These are phyloP conservation scores for Crassisporium funariophilum DNA, from an alignment of 768 basidiomycete species.

Conservation along the genomic window DNA sequence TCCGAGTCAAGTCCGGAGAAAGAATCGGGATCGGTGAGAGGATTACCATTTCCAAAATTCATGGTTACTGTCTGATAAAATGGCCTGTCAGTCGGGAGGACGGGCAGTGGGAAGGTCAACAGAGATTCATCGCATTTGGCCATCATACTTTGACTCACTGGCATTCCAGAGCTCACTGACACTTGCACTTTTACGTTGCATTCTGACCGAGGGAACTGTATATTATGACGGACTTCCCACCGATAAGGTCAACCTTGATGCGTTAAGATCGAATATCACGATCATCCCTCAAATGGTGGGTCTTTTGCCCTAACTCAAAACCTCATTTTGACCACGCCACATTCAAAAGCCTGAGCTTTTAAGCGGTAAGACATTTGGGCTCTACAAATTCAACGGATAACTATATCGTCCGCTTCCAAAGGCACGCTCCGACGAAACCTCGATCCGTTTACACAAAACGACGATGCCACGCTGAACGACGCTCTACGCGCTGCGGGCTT, in stretches of 20 bases:
- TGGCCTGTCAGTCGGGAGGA: constrained; percentile 15
- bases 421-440: constrained; percentile 63
- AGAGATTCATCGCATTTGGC: background rate
- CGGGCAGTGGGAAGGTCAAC: constrained; percentile 21
- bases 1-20: constrained; percentile 57
- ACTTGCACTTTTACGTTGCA: constrained; percentile 44
- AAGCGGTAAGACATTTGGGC: background rate
- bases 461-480: constrained; percentile 43
- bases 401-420: background rate
- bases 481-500: constrained; percentile 38
- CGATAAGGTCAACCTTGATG: background rate
- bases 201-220: background rate
- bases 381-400: background rate
- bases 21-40: constrained; percentile 47
- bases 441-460: constrained; percentile 58
- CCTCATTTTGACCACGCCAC: background rate
- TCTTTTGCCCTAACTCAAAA: background rate
- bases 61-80: background rate
- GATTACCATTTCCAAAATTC: background rate
- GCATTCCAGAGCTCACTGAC: constrained; percentile 53
- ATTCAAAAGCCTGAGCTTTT: background rate
- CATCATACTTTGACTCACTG: no score
- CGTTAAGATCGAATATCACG: background rate
- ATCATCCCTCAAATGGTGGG: background rate
- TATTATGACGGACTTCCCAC: background rate